A percentile compares a stretch with the other conserved stretches of the same genome.
Evolutionary conservation across 192 early-diverging fungal genomes (phyloP).

Genomic region (Podila minutissima): DNA sequence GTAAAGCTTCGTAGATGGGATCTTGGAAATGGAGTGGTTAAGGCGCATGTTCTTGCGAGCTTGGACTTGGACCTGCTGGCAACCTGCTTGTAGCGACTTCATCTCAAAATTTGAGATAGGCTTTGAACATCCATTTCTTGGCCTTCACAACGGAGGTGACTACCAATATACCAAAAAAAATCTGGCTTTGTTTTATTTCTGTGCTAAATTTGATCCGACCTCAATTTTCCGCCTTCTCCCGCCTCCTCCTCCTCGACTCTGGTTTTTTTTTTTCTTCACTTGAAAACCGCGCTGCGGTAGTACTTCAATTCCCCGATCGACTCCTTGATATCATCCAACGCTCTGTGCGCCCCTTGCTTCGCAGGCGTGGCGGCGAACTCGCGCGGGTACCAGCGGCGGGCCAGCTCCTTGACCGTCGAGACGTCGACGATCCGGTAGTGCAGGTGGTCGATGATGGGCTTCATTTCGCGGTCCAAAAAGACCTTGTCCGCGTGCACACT

Average conservation of each 20-base stretch:
- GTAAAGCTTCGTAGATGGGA: conserved; percentile 8
- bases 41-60: not conserved
- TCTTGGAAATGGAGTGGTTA: not conserved
- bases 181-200: no score
- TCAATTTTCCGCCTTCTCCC: no score
- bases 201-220: no score
- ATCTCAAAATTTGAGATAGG: conserved; percentile 29
- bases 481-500: conserved; percentile 91
- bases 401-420: conserved; percentile 90
- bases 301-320: conserved; percentile 89
- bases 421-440: conserved; percentile 94
- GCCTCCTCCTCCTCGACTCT: not conserved
- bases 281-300: conserved; percentile 75
- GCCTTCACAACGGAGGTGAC: conserved; percentile 27
- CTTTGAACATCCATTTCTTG: conserved; percentile 22
- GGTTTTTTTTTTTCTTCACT: conserved; percentile 19
- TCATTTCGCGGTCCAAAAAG: conserved; percentile 88
- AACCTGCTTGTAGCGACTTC: conserved; percentile 10
- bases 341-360: conserved; percentile 76
- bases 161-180: not conserved
- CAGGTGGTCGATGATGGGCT: conserved; percentile 72
- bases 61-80: conserved; percentile 14
- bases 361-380: conserved; percentile 60
- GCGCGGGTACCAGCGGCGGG: conserved; percentile 78
- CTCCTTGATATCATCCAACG: conserved; percentile 93